Evolutionary conservation across 768 basidiomycete genomes (phyloP), one percentile per base, ranked within the genome.

Genomic region (Phaeolepiota aurea): DNA sequence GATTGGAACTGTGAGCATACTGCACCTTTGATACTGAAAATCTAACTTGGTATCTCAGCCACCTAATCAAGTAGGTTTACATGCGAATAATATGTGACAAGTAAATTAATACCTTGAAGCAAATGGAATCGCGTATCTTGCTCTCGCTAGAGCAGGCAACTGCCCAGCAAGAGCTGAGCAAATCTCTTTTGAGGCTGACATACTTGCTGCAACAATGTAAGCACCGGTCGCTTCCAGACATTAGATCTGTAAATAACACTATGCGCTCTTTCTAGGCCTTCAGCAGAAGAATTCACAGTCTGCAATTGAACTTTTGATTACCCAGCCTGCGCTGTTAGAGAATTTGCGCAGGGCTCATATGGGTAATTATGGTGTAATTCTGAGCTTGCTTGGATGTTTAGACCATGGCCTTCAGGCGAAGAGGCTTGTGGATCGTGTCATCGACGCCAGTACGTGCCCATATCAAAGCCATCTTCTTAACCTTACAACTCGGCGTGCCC

Each of bases 371-470:
- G 80, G 90, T 37, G 68, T 93, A 31, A 82, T 99, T 30, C 74
- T 98, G 20, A 90, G 89, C 53, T 71, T 99, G 34, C 69, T 98
- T 4, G 93, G 93, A n/a, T 91, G 84, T 50, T 62, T 99, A 35
- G 96, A 98, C 48, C 72, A 84, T 40, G 96, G 96, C 0, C 60
- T 81, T 22, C 76, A 77, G 49, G 76, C 82, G n/a, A 99, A 99
- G 67, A 78, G 68, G 41, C 70, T 98, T 2, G 93, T 93, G 0
- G 96, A 99, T 61, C 74, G 79, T 10, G 77, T 96, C 43, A 83
- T 98, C 41, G 93, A 99, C 55, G 71, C 79, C 37, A 65, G 68
- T 72, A 44, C 21, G 74, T 61, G 14, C 30, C 33, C 43, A 13
- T 28, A 4, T 4, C 31, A 20, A 32, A 31, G 20, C 7, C 32